These are phyloP conservation scores for Boletus rex-veris DNA, from an alignment of 768 basidiomycete species.

Conservation along the genomic window DNA sequence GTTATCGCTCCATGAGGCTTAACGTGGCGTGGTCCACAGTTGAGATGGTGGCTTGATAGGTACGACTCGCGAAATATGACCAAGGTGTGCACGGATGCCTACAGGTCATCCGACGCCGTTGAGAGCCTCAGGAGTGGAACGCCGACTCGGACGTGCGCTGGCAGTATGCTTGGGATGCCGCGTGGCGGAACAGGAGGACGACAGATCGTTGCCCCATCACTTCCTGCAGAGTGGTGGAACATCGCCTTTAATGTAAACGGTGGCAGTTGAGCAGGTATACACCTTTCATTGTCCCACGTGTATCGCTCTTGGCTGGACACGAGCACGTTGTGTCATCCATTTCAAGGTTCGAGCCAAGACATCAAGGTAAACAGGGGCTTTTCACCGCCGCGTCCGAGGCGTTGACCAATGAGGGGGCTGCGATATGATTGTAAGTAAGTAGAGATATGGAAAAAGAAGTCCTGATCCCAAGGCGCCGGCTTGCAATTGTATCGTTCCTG, in stretches of 20 bases:
- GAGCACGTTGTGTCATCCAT: slow-evolving; percentile 1
- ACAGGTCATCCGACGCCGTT: slow-evolving; percentile 11
- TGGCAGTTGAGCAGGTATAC: neutral
- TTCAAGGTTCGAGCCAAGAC: slow-evolving; percentile 1
- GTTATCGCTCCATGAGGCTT: neutral
- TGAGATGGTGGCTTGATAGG: slow-evolving; percentile 21
- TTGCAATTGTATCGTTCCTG: slow-evolving; percentile 13
- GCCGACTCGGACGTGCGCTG: slow-evolving; percentile 3
- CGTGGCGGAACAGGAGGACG: slow-evolving; percentile 11
- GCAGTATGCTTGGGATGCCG: slow-evolving; percentile 5
- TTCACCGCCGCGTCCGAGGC: slow-evolving; percentile 12
- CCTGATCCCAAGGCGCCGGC: neutral
- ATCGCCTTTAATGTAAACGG: slow-evolving; percentile 1
- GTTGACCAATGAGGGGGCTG: slow-evolving; percentile 13
- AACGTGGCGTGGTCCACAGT: slow-evolving; percentile 7
- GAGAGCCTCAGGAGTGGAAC: slow-evolving; percentile 13
- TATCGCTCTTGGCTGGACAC: neutral
- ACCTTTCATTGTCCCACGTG: slow-evolving; percentile 1
- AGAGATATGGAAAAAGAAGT: slow-evolving; percentile 7
- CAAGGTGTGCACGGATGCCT: slow-evolving; percentile 1
- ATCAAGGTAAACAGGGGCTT: slow-evolving; percentile 1
- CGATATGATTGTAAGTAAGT: slow-evolving; percentile 11
- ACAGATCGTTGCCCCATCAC: neutral
- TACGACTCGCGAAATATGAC: neutral
- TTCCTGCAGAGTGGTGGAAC: neutral